Evolutionary conservation across 2,329 filamentous ascomycete genomes (phyloP), one percentile per base, ranked within the genome.

Genomic region (Davidsoniella australis): DNA sequence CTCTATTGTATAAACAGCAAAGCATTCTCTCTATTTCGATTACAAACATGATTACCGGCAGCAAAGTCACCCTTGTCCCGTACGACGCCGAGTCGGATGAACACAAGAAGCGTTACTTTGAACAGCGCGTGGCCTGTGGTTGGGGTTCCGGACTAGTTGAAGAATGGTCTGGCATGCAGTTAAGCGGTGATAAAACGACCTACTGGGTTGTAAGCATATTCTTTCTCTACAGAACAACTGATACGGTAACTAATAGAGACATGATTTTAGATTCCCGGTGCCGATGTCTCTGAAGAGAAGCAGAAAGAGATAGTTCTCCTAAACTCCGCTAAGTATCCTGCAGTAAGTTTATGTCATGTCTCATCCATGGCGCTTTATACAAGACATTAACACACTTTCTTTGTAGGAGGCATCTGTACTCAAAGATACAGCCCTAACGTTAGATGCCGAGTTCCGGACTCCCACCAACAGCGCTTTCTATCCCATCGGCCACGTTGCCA

Each of bases 41-140:
- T 10, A 33, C 29, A 33, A 33, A 10, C 29, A 33, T 33, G 29
- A 33, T 33, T 33, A 20, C 3, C 20, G 16, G 16, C 12, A 23
- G 29, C 5, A 59, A 58, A 44, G 54, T 67, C 12, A 43, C 59
- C 49, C 60, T 71, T 38, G 57, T 71, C 17, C 67, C 68, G 7
- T 72, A 65, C 64, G 68, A 72, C 51, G 58, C 64, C 8, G 56
- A 54, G 14, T 65, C 61, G 41, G 58, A 60, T 7, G 57, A 58
- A n/a, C 68, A 71, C 48, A 57, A 61, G 33, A 53, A 64, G 49
- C 60, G 68, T 37, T 57, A 71, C 56, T 57, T 62, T 38, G 60
- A 64, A 24, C 68, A 71, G 56, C 64, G 69, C 12, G 55, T 69
- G 10, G 63, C 64, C 3, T 72, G 68, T 53, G 66, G 67, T 14